phyloP scores from a whole-genome alignment of 768 basidiomycete species.

The Lentinula detonsa region DNA sequence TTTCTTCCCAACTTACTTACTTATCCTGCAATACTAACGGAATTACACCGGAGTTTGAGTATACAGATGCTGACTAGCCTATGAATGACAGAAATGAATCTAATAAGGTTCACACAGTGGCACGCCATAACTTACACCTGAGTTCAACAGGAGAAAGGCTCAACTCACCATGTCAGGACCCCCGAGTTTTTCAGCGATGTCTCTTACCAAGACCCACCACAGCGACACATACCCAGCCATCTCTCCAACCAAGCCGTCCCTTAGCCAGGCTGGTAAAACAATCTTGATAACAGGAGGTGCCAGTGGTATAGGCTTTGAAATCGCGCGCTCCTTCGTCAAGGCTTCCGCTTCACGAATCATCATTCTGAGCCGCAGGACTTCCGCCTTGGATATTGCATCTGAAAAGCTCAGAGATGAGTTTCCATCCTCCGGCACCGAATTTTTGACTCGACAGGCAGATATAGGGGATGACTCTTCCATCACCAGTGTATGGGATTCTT shows the following conservation, averaged over 20 bases:
- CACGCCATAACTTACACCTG: neutral
- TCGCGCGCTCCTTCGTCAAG: conserved; percentile 1
- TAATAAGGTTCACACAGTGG: too few relatives aligned
- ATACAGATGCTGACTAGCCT: too few relatives aligned
- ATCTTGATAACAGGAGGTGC: neutral
- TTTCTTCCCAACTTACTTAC: too few relatives aligned
- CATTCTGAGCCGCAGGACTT: neutral
- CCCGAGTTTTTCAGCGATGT: neutral
- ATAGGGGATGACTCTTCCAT: neutral
- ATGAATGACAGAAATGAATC: too few relatives aligned
- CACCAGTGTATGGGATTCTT: neutral
- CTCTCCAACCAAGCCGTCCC: neutral
- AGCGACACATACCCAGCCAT: neutral
- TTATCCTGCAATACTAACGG: too few relatives aligned
- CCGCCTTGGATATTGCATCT: neutral
- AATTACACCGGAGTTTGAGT: too few relatives aligned
- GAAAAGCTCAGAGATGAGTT: neutral
- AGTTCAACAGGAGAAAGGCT: neutral
- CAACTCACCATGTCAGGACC: neutral
- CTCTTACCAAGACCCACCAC: neutral
- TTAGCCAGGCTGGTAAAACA: neutral
- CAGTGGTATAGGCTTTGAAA: conserved; percentile 1
- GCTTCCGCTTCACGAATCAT: neutral
- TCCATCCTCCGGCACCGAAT: neutral
- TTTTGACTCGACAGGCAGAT: neutral